A percentile compares a stretch with the other conserved stretches of the same genome.
Conservation (phyloP, 75 land plant genomes). For the Selaginella moellendorffii region DNA sequence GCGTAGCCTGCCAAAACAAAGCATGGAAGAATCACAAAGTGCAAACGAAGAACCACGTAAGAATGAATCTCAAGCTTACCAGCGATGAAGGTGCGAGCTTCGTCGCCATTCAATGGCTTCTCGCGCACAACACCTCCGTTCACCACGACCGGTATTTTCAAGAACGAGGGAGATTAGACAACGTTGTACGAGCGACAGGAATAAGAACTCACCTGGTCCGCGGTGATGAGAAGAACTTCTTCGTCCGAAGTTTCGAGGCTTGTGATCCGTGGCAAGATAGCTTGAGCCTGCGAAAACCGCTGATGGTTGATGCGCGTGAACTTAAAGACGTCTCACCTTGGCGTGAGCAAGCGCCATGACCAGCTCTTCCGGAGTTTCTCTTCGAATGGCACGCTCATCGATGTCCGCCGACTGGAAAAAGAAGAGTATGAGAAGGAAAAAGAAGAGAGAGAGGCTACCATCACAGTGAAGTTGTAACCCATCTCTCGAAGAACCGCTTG, state of each 20-base stretch:
- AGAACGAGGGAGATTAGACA: slow-evolving; percentile 11
- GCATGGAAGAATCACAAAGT: background rate
- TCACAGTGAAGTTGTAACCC: slow-evolving; percentile 56
- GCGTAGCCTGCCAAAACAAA: slow-evolving; percentile 49
- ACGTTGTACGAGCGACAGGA: no score
- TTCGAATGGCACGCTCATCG: slow-evolving; percentile 70
- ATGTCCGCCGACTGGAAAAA: slow-evolving; percentile 57
- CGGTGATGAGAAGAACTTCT: slow-evolving; percentile 38
- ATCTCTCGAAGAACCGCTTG: slow-evolving; percentile 52
- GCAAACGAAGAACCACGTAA: background rate
- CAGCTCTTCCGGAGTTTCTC: slow-evolving; percentile 71
- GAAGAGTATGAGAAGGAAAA: background rate
- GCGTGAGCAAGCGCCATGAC: slow-evolving; percentile 87
- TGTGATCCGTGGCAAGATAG: slow-evolving; percentile 31
- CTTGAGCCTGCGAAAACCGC: slow-evolving; percentile 36
- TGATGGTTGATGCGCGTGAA: background rate
- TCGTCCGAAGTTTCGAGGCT: slow-evolving; percentile 16
- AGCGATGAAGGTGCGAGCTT: slow-evolving; percentile 63
- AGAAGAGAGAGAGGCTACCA: slow-evolving; percentile 22
- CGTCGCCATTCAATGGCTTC: slow-evolving; percentile 65
- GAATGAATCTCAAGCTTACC: slow-evolving; percentile 17
- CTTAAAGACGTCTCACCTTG: slow-evolving; percentile 33
- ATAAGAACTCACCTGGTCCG: slow-evolving; percentile 39
- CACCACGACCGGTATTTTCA: slow-evolving; percentile 55
- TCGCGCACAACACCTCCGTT: slow-evolving; percentile 70